Conservation (phyloP, 345 rosid genomes). For the Cardamine resedifolia region DNA sequence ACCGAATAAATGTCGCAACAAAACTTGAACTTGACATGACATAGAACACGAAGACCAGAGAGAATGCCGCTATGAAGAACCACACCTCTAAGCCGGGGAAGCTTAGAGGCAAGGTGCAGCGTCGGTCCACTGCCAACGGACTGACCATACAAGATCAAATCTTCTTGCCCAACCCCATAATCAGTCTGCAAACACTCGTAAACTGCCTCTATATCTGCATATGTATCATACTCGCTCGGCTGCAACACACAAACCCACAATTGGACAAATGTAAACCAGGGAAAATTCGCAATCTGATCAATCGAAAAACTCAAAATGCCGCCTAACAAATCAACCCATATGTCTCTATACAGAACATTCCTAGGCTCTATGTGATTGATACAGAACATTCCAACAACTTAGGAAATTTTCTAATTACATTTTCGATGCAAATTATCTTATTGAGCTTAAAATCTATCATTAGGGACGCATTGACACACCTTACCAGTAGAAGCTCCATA, state of each 20-base stretch:
- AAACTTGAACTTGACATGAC: slow-evolving; percentile 83
- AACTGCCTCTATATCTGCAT: slow-evolving; percentile 97
- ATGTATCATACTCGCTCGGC: slow-evolving; percentile 94
- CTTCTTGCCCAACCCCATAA: slow-evolving; percentile 92
- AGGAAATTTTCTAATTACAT: neutral
- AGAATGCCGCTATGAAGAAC: slow-evolving; percentile 98
- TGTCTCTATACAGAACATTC: neutral
- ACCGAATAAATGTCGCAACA: slow-evolving; percentile 95
- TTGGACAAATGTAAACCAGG: neutral
- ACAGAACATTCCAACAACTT: slow-evolving; percentile 20
- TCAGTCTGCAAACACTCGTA: slow-evolving; percentile 88
- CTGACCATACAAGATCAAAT: slow-evolving; percentile 89
- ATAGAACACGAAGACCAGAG: slow-evolving; percentile 98
- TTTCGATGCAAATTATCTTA: neutral
- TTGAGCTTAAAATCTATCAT: neutral
- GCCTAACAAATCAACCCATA: neutral
- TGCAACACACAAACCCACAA: slow-evolving; percentile 35
- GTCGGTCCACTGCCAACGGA: slow-evolving; percentile 99
- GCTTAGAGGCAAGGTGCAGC: slow-evolving; percentile 87
- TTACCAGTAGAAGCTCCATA: slow-evolving; percentile 96
- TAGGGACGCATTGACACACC: slow-evolving; percentile 51
- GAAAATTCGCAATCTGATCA: neutral
- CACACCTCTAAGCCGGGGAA: slow-evolving; percentile 95
- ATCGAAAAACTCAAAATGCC: neutral
- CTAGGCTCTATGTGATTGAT: neutral